A percentile compares a stretch with the other conserved stretches of the same genome.
phyloP scores from a whole-genome alignment of 345 rosid species.

The Euphorbia tirucalli region DNA sequence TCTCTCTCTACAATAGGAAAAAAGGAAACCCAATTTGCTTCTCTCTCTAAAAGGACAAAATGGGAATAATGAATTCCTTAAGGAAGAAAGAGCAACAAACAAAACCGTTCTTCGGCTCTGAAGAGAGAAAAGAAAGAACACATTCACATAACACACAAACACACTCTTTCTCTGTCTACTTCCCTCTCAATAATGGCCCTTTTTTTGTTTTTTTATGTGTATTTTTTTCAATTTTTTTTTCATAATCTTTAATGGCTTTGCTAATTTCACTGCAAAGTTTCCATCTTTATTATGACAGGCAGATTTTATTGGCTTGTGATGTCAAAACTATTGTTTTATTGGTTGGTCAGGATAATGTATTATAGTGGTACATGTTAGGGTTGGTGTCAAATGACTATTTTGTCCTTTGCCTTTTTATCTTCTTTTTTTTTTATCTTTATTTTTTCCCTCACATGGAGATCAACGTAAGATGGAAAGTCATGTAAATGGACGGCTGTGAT shows the following conservation, averaged over 20 bases:
- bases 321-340: not conserved
- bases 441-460: not conserved
- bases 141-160: not conserved
- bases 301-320: not conserved
- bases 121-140: not conserved
- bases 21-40: not conserved
- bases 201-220: constrained; percentile 7
- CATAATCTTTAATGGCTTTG: not conserved
- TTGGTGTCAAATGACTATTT: not conserved
- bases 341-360: constrained; percentile 2
- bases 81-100: constrained; percentile 10
- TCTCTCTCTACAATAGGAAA: constrained; percentile 21
- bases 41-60: constrained; percentile 37
- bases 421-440: not conserved
- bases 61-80: constrained; percentile 15
- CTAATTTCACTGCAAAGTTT: not conserved
- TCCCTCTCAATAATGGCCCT: not conserved
- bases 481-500: not conserved
- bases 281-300: not conserved
- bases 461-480: constrained; percentile 4
- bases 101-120: constrained; percentile 5
- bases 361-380: not conserved
- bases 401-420: not conserved
- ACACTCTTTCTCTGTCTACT: not conserved
- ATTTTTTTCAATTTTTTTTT: not conserved